phyloP scores from a whole-genome alignment of 306 rosid species.

The Neltuma alba region DNA sequence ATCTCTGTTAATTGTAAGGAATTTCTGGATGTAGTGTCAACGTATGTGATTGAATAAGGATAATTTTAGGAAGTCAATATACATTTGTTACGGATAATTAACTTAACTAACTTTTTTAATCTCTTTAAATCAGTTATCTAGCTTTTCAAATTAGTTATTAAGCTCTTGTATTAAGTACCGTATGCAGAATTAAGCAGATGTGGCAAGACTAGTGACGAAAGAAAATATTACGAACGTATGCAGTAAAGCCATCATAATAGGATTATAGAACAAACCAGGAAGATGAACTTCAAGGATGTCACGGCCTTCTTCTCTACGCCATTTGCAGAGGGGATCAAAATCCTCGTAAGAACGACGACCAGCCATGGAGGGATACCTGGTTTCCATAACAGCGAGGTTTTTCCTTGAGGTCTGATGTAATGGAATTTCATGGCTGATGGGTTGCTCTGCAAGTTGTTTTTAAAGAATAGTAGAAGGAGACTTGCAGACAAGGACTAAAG shows the following conservation, averaged over 20 bases:
- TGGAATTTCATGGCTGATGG: not conserved
- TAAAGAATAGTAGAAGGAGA: constrained; percentile 4
- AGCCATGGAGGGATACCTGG: constrained; percentile 14
- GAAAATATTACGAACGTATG: not conserved
- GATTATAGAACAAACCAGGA: constrained; percentile 37
- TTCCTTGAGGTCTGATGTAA: constrained; percentile 11
- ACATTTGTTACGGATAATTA: no score
- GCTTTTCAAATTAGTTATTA: no score
- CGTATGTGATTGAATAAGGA: no score
- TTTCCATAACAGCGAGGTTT: constrained; percentile 34
- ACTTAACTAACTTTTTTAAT: no score
- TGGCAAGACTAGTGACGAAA: not conserved
- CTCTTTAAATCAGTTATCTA: no score
- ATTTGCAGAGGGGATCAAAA: constrained; percentile 44
- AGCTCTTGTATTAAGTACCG: no score
- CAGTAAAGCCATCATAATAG: not conserved
- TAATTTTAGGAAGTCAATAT: no score
- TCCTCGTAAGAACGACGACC: constrained; percentile 40
- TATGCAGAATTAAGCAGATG: no score
- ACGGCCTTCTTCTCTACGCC: constrained; percentile 42
- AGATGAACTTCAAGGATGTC: constrained; percentile 50
- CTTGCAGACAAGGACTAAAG: constrained; percentile 22
- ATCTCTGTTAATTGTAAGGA: no score
- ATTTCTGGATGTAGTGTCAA: no score
- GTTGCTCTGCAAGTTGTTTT: not conserved